These are phyloP conservation scores for Blastobotrys serpentis DNA, from an alignment of 1,139 yeast species.

Conservation along the genomic window DNA sequence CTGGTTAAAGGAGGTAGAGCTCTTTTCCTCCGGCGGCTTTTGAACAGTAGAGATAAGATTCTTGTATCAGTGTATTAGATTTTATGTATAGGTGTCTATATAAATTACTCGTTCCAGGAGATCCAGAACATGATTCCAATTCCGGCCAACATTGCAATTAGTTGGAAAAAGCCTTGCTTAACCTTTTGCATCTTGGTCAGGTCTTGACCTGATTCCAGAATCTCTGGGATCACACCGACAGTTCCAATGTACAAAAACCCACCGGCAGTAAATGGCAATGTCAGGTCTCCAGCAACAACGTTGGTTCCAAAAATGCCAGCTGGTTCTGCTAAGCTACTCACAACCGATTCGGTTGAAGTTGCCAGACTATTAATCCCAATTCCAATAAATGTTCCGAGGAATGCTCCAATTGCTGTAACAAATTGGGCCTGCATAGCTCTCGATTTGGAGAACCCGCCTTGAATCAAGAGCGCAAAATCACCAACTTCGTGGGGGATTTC, in stretches of 20 bases:
- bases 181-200: slow-evolving; percentile 40
- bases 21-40: too few species aligned
- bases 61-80: too few species aligned
- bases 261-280: slow-evolving; percentile 72
- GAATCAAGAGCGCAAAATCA: slow-evolving; percentile 64
- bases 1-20: too few species aligned
- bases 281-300: slow-evolving; percentile 49
- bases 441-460: slow-evolving; percentile 61
- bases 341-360: slow-evolving; percentile 10
- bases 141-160: slow-evolving; percentile 48
- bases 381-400: slow-evolving; percentile 60
- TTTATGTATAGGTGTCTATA: too few species aligned
- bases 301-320: slow-evolving; percentile 51
- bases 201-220: slow-evolving; percentile 46
- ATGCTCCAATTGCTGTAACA: slow-evolving; percentile 61
- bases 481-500: slow-evolving; percentile 77
- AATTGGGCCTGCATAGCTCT: slow-evolving; percentile 64
- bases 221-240: slow-evolving; percentile 64
- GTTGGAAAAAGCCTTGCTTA: slow-evolving; percentile 43
- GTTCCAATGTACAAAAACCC: slow-evolving; percentile 66
- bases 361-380: slow-evolving; percentile 48
- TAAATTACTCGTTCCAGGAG: slow-evolving; percentile 47
- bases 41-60: too few species aligned
- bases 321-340: slow-evolving; percentile 16
- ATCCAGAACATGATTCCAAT: slow-evolving; percentile 51